Percentiles rank a stretch among this genome's conserved stretches.
Evolutionary conservation across 148 eudicot genomes (phyloP).

Genomic region (Pouteria glomerata): DNA sequence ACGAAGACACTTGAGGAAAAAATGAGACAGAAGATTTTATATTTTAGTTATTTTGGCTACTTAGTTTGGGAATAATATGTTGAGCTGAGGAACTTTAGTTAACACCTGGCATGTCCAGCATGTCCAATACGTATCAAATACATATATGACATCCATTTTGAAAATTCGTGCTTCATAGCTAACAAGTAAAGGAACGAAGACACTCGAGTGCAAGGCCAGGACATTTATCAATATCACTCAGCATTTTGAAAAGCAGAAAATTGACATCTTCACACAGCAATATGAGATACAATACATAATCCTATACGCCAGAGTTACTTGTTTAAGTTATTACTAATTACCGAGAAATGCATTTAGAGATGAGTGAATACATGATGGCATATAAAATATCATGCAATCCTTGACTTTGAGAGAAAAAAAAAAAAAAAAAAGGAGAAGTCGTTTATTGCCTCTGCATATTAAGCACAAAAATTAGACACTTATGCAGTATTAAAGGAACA

Average conservation of each 20-base stretch:
- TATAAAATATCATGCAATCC: not conserved
- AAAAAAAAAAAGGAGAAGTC: not conserved
- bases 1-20: not conserved
- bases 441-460: not conserved
- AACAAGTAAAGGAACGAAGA: not conserved
- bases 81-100: too few species aligned
- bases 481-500: not conserved
- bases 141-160: too few species aligned
- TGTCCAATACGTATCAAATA: too few species aligned
- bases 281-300: not conserved
- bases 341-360: not conserved
- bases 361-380: not conserved
- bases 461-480: not conserved
- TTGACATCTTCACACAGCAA: not conserved
- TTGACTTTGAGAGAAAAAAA: not conserved
- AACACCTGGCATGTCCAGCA: too few species aligned
- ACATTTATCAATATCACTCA: not conserved
- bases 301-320: not conserved
- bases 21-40: too few species aligned
- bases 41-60: too few species aligned
- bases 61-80: too few species aligned
- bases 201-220: not conserved
- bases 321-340: too few species aligned
- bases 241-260: not conserved
- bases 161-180: not conserved